phyloP scores from a whole-genome alignment of 345 rosid genomes.

The Iberis pinnata region DNA sequence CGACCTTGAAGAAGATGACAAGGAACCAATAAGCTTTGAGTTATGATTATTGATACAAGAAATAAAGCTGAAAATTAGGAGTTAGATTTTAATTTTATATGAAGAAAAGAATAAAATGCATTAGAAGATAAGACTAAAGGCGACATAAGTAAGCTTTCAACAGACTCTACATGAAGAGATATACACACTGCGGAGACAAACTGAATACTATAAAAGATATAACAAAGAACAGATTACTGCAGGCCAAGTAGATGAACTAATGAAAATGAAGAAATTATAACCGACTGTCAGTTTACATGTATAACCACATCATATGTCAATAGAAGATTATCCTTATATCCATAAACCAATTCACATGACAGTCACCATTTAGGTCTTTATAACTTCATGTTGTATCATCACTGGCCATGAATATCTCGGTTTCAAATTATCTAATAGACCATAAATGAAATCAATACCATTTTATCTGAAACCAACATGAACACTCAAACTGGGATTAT shows the following conservation, averaged over 20 bases:
- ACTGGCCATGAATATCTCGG: neutral
- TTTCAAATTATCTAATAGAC: neutral
- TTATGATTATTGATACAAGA: neutral
- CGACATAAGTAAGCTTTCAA: neutral
- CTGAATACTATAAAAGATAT: neutral
- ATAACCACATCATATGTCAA: conserved; percentile 3
- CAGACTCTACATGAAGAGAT: no score
- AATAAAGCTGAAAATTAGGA: neutral
- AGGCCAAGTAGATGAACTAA: neutral
- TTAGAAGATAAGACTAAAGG: neutral
- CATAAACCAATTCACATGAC: neutral
- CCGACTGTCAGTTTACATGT: neutral
- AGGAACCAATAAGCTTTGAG: conserved; percentile 17
- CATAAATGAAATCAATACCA: neutral
- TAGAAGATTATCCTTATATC: neutral
- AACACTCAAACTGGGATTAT: conserved; percentile 2
- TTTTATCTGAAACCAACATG: neutral
- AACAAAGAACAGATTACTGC: neutral
- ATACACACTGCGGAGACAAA: neutral
- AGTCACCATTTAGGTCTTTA: neutral
- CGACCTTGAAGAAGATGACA: conserved; percentile 48
- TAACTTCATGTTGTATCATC: neutral
- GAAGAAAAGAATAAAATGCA: neutral
- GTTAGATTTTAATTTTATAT: neutral
- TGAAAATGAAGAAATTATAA: neutral